These are phyloP conservation scores for Corymbia maculata DNA, from an alignment of 345 rosid genomes.

Conservation along the genomic window DNA sequence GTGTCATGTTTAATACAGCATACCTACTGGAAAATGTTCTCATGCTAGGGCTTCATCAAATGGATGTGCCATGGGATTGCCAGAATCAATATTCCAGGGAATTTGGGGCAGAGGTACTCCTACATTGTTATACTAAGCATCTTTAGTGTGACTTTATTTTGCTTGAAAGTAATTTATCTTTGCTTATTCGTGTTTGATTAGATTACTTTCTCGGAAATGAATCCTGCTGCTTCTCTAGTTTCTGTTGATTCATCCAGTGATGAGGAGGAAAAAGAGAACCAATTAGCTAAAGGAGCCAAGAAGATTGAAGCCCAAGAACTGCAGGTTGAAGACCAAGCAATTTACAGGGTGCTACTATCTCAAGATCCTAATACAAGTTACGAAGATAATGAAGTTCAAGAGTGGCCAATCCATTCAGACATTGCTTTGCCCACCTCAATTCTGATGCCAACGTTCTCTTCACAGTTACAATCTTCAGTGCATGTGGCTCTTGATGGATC, in stretches of 20 bases:
- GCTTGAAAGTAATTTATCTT: neutral
- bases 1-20: constrained; percentile 81
- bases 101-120: constrained; percentile 72
- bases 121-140: neutral
- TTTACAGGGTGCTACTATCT: too few species aligned
- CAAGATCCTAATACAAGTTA: neutral
- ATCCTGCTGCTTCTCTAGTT: constrained; percentile 54
- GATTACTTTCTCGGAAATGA: constrained; percentile 89
- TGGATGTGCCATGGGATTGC: constrained; percentile 68
- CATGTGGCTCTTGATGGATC: neutral
- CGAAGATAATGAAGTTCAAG: neutral
- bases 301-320: too few species aligned
- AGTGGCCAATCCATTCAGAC: neutral
- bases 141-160: neutral
- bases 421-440: neutral
- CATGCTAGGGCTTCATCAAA: constrained; percentile 76
- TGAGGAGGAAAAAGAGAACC: too few species aligned
- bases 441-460: neutral
- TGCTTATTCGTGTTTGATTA: neutral
- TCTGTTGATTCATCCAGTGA: constrained; percentile 38
- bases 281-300: too few species aligned
- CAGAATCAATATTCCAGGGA: constrained; percentile 62
- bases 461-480: neutral
- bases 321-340: too few species aligned
- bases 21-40: constrained; percentile 74